Evolutionary conservation across 169 alveolate species (phyloP), one percentile per base, ranked within the genome.

Genomic region (Plasmodium cynomolgi): DNA sequence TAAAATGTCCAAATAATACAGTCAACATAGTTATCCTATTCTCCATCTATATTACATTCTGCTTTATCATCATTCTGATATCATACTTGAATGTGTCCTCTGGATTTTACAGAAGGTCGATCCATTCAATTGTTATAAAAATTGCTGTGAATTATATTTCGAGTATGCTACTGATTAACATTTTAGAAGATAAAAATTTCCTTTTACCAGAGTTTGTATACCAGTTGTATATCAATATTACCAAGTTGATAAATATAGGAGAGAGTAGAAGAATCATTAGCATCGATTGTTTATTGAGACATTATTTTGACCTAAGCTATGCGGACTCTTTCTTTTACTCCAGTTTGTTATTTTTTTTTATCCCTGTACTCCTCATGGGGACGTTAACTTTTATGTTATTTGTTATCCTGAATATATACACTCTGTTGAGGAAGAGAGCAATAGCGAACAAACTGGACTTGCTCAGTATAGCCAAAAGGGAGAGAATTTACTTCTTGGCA

Each of bases 91-190:
- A 97, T 93, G 97, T 97, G 3, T 94, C 98, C 44, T 97, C 98
- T 29, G 98, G 98, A 0, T 97, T 93, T 92, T 96, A 97, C 84
- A 90, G 98, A 37, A 79, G 97, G n/a, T 97, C 98, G 15, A 97
- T 96, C 29, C 98, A 97, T 95, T 97, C 98, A 1, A 95, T 97
- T 44, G 98, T 97, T 71, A 96, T 97, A 56, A 97, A 97, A 92
- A 97, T 97, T 34, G 98, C 98, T 13, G 95, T 97, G 39, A 97
- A 97, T 90, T 97, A 95, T 84, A 74, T 96, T 34, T 93, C 97
- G 3, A 93, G 98, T 50, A 96, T 97, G 96, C 84, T 97, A 20
- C 97, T 97, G 11, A 75, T 97, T 34, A 84, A 84, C 15, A 97
- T 96, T 56, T 82, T 97, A 31, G 96, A 96, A 84, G 95, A 93